Base-by-base conservation (phyloP, 306 rosid genomes). In the Trifolium pratense region DNA sequence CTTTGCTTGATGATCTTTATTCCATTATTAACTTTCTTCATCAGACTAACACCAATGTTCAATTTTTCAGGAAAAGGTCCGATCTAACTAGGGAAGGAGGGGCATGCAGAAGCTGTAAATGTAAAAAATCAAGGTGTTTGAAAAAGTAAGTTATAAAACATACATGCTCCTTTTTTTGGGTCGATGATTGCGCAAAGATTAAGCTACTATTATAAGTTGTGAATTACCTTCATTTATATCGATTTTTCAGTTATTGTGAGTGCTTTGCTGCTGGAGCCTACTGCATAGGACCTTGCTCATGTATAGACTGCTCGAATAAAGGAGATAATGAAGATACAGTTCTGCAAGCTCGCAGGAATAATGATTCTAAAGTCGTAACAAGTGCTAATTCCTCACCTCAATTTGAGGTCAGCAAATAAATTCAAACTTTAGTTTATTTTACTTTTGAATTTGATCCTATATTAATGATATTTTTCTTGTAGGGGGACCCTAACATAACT, bases 221-320 rank as follows among this genome's bases (percentile, higher is more conserved):
- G 48, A 42, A 12, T 42, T 42, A 3, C 49, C 49, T 43, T 13
- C 39, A 36, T 23, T 75, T 48, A 21, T 61, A 29, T 10, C 62
- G 73, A 9, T 60, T 79, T 42, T n/a, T 68, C 89, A 94, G 97
- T 64, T 89, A 94, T 77, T 91, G 98, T 42, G 95, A 87, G 84
- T 91, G 98, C 84, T 91, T 94, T 84, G 96, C 96, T 25, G 95
- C 96, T 15, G 96, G 96, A 71, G 96, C 87, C 67, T 94, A 89
- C 88, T 94, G 97, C 84, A 87, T 80, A 68, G 98, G 90, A 74
- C 86, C 96, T 49, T 94, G 96, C 76, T 76, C 92, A 18, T 94
- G 98, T 78, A 91, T 78, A 43, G 49, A 43, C 90, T 94, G 98
- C 82, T 85, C 89, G 81, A 94, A 91, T 87, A 89, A 89, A 56